Evolutionary conservation across 495 filamentous ascomycete species (phyloP), one percentile per base, ranked within the genome.

Genomic region (Astrothelium macrocarpum): DNA sequence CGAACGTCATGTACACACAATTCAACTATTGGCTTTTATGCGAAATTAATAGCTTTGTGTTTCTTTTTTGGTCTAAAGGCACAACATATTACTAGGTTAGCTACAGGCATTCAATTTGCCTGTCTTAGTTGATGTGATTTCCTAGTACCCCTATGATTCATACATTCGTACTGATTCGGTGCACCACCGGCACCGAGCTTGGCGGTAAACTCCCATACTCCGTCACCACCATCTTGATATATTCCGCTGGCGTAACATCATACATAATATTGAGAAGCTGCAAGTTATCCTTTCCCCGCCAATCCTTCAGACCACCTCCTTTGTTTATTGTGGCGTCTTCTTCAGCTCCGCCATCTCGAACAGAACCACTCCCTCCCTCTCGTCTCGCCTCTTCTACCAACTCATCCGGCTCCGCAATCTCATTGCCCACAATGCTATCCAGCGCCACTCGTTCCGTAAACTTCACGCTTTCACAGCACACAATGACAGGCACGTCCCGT

Each of bases 381-480:
- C 64, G 76, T 46, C 70, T 68, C 3, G 72, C 61, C 43, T 73
- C 60, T 59, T 68, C 60, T 5, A 85, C 76, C 42, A 89, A 70
- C 72, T 89, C 86, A 64, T 88, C 86, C 10, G 78, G 67, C 0
- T 82, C 82, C 31, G 86, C 91, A 64, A 97, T 86, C 78, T 98
- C 94, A 74, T 98, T 97, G 60, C 87, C 85, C 26, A 94, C 91
- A 66, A 98, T 91, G 36, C 89, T 89, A 75, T 96, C 94, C 0
- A 95, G 82, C 10, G 90, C 88, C 3, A 96, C 90, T 61, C 87
- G 84, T 68, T 96, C 94, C 26, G 90, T 92, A 75, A 96, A 96
- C 74, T 97, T 98, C 78, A 98, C 84, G 1, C 87, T 91, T 79
- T 98, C 93, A 73, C 91, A 97, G 64, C 90, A 89, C 2, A 95